Base-by-base conservation (phyloP, 768 basidiomycete species). In the Tylopilus intermedius region DNA sequence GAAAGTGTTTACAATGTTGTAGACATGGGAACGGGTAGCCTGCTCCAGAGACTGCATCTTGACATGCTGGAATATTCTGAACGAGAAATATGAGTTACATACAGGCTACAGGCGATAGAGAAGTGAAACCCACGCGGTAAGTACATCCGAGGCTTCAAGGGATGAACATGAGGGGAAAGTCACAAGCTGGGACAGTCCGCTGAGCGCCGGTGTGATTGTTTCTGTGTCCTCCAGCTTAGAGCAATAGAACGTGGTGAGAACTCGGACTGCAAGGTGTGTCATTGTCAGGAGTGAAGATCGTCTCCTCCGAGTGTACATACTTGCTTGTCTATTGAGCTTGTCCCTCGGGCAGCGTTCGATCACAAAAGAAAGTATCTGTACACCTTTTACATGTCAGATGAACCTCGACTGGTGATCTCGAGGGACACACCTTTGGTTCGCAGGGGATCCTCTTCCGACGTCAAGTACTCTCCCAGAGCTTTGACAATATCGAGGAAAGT, bases 161-260 rank as follows among this genome's bases (percentile, higher is more conserved):
- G 83, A 72, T 8, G 81, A 80, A 57, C 90, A 86, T 1, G 76
- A 74, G 0, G 88, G 77, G 42, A 86, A 74, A 10, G 74, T 70
- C 4, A 81, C 81, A 30, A 98, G 73, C 0, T 82, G 76, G 8
- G 77, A 75, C 6, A 98, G 74, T 1, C 93, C 95, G 49, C 79
- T 78, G 37, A 96, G 74, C 1, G 92, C 84, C 1, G 90, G 88
- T 4, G 91, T 82, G 35, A 94, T 79, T 8, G 90, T 89, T 58
- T 90, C 86, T 4, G 80, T 79, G 63, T 96, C 94, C 53, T 90
- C 88, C 48, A 96, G 72, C 70, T 95, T 96, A 50, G 82, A 84
- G 61, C 82, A 81, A 64, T 86, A 94, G 74, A 98, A 99, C 2
- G 77, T 71, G 0, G 83, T 80, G 51, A 99, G 76, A 11, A 94